Evolutionary conservation across 2,329 filamentous ascomycete genomes (phyloP), one percentile per base, ranked within the genome.

Genomic region (Allantophomopsis lycopodina): DNA sequence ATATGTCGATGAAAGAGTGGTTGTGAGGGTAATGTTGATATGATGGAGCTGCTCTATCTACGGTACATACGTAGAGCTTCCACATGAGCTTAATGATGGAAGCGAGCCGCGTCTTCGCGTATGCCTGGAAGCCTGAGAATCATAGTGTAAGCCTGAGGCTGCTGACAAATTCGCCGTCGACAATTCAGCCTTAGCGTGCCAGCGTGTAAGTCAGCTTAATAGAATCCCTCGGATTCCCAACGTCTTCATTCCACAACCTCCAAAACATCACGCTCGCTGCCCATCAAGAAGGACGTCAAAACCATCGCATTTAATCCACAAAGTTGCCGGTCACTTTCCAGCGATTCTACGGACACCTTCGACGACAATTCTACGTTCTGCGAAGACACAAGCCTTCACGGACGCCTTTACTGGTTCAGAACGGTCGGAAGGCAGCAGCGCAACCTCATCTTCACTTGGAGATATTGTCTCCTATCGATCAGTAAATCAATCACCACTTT

Each of bases 331-430:
- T 50, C 53, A 57, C 53, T 56, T 53, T 51, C 48, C 40, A 45
- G 49, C 54, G 51, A 54, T 51, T 51, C 49, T 51, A 47, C 42
- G 46, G 48, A 54, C 53, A 48, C 46, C 55, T 55, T 56, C 46
- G 44, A 49, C 53, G 58, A 56, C 54, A 55, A 50, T 56, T 56
- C 55, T 55, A 56, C 56, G 53, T 54, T 58, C 59, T 58, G 55
- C 52, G 56, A 53, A 50, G 45, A 43, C 50, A 48, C 48, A 55
- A 50, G 42, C 43, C 46, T 50, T 62, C 57, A 53, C 65, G 66
- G 73, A 78, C 67, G 64, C 74, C 73, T 78, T 78, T 51, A 73
- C 65, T 78, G 73, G 73, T 75, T 65, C 54, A 56, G 59, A 62
- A 59, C 57, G 52, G 58, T 58, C 50, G 46, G 40, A 44, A 43